A percentile compares a stretch with the other conserved stretches of the same genome.
Conservation (phyloP, 2,329 filamentous ascomycete genomes). For the Colletotrichum truncatum region DNA sequence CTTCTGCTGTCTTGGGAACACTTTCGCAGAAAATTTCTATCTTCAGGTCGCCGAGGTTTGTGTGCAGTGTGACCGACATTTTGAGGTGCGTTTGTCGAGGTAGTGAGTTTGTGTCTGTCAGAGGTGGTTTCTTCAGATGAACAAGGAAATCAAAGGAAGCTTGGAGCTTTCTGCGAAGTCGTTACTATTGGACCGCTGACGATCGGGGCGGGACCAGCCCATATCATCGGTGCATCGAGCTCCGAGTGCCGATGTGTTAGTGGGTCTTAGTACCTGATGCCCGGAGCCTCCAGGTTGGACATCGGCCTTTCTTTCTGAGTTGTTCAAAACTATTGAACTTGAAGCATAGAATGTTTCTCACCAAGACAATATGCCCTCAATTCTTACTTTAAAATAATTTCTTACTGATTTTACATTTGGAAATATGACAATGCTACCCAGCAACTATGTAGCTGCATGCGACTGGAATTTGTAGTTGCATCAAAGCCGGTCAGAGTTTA, state of each 20-base stretch:
- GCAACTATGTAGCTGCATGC: no score
- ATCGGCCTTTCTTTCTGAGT: neutral
- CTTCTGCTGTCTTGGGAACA: slow-evolving; percentile 91
- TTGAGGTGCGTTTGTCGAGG: neutral
- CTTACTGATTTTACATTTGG: no score
- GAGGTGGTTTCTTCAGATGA: neutral
- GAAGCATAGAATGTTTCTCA: no score
- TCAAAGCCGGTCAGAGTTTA: no score
- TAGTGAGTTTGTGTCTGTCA: neutral
- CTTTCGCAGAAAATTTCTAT: slow-evolving; percentile 96
- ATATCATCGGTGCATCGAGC: slow-evolving; percentile 1
- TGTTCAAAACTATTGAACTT: no score
- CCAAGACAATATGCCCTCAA: no score
- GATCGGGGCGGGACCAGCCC: neutral
- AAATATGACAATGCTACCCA: no score
- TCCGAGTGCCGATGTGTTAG: slow-evolving; percentile 6
- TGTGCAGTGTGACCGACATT: slow-evolving; percentile 83
- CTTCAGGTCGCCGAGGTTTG: slow-evolving; percentile 89
- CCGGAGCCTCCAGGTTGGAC: neutral
- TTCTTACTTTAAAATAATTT: no score
- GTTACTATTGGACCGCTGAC: neutral
- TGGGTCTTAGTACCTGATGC: neutral
- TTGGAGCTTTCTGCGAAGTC: slow-evolving; percentile 16
- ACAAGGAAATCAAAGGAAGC: neutral
- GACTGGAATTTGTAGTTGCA: no score